Percentiles rank a stretch among this genome's conserved stretches.
phyloP scores from a whole-genome alignment of 2,329 filamentous ascomycete species.

The Fusarium bulbicola region DNA sequence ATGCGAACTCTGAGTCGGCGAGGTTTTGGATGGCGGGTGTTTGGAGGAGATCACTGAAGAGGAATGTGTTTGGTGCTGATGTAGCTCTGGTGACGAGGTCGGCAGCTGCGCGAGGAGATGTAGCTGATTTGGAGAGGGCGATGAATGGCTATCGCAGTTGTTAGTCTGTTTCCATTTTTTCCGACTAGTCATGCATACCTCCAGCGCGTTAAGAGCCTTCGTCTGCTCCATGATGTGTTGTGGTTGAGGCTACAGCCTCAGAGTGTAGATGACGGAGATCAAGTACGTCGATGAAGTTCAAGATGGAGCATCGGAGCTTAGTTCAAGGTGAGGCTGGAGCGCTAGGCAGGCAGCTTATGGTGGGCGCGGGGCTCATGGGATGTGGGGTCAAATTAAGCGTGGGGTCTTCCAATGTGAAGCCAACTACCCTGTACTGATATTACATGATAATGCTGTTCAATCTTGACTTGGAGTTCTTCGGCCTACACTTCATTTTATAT shows the following conservation, averaged over 20 bases:
- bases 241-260: slow-evolving; percentile 39
- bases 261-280: slow-evolving; percentile 5
- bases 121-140: slow-evolving; percentile 85
- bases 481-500: background rate
- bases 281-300: slow-evolving; percentile 8
- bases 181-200: slow-evolving; percentile 52
- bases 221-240: slow-evolving; percentile 73
- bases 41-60: slow-evolving; percentile 93
- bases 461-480: background rate
- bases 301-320: slow-evolving; percentile 25
- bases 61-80: slow-evolving; percentile 86
- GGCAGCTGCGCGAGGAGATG: slow-evolving; percentile 82
- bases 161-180: background rate
- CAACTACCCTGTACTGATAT: slow-evolving; percentile 13
- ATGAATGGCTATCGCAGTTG: slow-evolving; percentile 79
- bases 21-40: slow-evolving; percentile 82
- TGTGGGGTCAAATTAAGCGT: slow-evolving; percentile 17
- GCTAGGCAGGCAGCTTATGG: slow-evolving; percentile 39
- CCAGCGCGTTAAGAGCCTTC: slow-evolving; percentile 71
- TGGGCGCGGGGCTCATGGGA: slow-evolving; percentile 34
- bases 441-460: background rate
- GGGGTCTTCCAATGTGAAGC: background rate
- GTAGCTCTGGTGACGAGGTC: slow-evolving; percentile 90
- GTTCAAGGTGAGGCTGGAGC: slow-evolving; percentile 39
- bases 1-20: slow-evolving; percentile 66